These are phyloP conservation scores for Gautieria morchelliformis DNA, from an alignment of 768 basidiomycete species.

Conservation along the genomic window DNA sequence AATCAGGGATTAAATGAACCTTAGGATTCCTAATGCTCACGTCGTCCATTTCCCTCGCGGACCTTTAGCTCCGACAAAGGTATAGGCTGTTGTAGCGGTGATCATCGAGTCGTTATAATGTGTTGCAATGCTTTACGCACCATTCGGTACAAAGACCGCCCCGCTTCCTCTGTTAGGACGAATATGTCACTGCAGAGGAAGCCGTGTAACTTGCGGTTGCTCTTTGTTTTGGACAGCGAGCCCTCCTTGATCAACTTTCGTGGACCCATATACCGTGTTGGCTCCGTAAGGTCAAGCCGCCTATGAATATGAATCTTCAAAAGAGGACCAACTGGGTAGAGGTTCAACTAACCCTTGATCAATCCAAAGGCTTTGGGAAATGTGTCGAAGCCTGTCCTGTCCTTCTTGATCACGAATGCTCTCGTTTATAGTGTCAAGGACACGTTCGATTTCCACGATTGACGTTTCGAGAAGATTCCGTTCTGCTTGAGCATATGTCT, in stretches of 20 bases:
- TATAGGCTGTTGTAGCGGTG: conserved; percentile 47
- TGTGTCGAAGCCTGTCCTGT: conserved; percentile 55
- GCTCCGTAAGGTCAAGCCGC: conserved; percentile 82
- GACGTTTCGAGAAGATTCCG: conserved; percentile 42
- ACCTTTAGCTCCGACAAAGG: conserved; percentile 59
- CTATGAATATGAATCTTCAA: conserved; percentile 21
- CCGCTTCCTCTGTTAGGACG: conserved; percentile 67
- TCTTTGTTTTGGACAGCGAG: conserved; percentile 68
- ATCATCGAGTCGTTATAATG: background rate
- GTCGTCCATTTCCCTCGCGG: conserved; percentile 41
- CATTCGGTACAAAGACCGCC: conserved; percentile 71
- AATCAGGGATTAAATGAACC: background rate
- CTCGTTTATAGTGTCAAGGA: conserved; percentile 81
- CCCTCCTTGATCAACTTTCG: conserved; percentile 77
- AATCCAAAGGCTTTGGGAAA: conserved; percentile 81
- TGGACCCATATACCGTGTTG: conserved; percentile 77
- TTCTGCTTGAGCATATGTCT: conserved; percentile 65
- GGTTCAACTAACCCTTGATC: conserved; percentile 59
- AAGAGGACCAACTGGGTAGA: background rate
- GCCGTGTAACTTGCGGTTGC: conserved; percentile 63
- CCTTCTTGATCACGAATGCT: conserved; percentile 79
- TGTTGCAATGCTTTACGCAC: conserved; percentile 33
- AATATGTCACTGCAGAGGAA: conserved; percentile 88
- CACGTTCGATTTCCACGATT: conserved; percentile 55
- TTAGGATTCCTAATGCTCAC: conserved; percentile 22